phyloP scores from a whole-genome alignment of 495 filamentous ascomycete genomes.

The Penicillium malachiteum region DNA sequence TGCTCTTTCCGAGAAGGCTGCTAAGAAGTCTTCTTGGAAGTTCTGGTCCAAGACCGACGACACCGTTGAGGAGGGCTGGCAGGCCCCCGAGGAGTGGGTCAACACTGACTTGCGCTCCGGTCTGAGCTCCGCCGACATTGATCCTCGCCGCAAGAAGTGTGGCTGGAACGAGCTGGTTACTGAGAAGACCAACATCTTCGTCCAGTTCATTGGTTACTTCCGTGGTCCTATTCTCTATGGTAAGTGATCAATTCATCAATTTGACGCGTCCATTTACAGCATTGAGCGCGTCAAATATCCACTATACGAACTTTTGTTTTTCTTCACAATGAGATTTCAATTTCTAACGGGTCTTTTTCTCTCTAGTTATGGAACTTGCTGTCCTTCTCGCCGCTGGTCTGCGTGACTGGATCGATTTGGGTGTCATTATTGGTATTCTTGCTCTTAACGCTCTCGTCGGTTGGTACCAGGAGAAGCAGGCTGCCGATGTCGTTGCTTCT shows the following conservation, averaged over 20 bases:
- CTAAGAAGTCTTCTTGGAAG: conserved; percentile 56
- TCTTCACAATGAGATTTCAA: neutral
- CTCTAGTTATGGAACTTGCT: conserved; percentile 79
- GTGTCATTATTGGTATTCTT: conserved; percentile 82
- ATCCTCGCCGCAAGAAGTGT: conserved; percentile 61
- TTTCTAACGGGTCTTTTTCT: conserved; percentile 7
- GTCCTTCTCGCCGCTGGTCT: conserved; percentile 77
- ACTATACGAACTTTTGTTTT: too few relatives aligned
- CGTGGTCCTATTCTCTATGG: conserved; percentile 82
- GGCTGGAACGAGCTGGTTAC: conserved; percentile 75
- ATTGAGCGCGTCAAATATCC: conserved; percentile 2
- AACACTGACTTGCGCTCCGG: conserved; percentile 67
- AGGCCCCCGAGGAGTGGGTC: conserved; percentile 70
- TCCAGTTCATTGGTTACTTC: conserved; percentile 78
- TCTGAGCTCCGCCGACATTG: conserved; percentile 57
- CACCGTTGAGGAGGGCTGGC: conserved; percentile 42
- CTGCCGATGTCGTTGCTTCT: conserved; percentile 76
- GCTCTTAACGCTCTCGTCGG: conserved; percentile 76
- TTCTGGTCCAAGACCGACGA: conserved; percentile 51
- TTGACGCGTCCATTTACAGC: conserved; percentile 1
- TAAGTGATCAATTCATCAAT: conserved; percentile 35
- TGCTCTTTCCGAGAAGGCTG: conserved; percentile 37
- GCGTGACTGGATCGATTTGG: conserved; percentile 80
- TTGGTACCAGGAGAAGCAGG: conserved; percentile 88
- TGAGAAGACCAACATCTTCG: conserved; percentile 75